A percentile compares a stretch with the other conserved stretches of the same genome.
These are phyloP conservation scores for Petunia axillaris DNA, from an alignment of 257 asterid species.

Conservation along the genomic window DNA sequence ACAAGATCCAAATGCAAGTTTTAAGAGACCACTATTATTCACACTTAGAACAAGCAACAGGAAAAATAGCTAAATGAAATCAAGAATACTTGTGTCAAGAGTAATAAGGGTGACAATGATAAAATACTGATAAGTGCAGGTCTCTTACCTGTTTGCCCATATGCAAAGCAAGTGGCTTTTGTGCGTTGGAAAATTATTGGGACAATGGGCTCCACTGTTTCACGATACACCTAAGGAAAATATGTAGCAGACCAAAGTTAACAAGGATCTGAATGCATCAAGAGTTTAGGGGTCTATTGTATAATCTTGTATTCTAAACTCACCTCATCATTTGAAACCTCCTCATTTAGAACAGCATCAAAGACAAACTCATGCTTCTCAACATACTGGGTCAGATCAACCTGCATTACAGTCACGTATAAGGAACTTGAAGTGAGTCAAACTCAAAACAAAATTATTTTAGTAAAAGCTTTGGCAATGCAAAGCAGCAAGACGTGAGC, in stretches of 20 bases:
- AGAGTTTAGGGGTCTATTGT: background rate
- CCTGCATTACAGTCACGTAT: slow-evolving; percentile 53
- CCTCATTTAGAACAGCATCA: slow-evolving; percentile 97
- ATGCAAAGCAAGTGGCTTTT: slow-evolving; percentile 64
- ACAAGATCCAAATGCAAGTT: background rate
- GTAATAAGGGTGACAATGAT: slow-evolving; percentile 2
- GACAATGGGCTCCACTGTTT: slow-evolving; percentile 61
- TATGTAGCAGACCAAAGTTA: slow-evolving; percentile 23
- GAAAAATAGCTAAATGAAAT: background rate
- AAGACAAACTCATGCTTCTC: slow-evolving; percentile 98
- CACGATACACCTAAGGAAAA: slow-evolving; percentile 51
- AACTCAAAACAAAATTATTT: background rate
- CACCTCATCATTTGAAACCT: slow-evolving; percentile 99
- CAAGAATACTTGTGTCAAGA: background rate
- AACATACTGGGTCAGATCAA: slow-evolving; percentile 90
- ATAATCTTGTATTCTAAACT: slow-evolving; percentile 28
- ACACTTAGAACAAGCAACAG: slow-evolving; percentile 1
- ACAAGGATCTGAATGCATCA: slow-evolving; percentile 24
- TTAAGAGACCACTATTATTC: background rate
- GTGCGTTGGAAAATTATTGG: slow-evolving; percentile 63
- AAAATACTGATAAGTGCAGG: slow-evolving; percentile 22
- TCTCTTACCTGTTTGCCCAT: slow-evolving; percentile 77
- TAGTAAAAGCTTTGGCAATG: background rate
- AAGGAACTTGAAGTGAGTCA: slow-evolving; percentile 15
- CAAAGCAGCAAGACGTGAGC: background rate